Conservation (phyloP, 148 eudicot species). For the Fagopyrum homotropicum region DNA sequence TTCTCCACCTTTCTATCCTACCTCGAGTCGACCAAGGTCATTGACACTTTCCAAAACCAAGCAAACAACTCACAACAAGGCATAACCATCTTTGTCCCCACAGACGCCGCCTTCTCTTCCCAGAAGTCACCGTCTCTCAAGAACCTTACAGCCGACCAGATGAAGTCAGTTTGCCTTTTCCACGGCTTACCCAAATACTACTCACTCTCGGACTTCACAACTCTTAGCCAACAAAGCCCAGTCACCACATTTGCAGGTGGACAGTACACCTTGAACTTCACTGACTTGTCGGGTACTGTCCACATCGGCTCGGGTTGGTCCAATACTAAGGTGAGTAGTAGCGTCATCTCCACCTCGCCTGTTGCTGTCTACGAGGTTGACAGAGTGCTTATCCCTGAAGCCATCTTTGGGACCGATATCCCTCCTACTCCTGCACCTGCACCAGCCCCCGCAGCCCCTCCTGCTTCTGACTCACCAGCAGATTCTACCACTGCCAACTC, state of each 20-base stretch:
- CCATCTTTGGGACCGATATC: constrained; percentile 80
- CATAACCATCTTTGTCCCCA: constrained; percentile 73
- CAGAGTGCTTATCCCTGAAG: constrained; percentile 74
- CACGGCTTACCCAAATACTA: constrained; percentile 82
- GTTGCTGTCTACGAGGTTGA: constrained; percentile 68
- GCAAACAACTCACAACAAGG: constrained; percentile 89
- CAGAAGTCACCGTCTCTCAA: constrained; percentile 56
- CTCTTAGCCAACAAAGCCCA: constrained; percentile 51
- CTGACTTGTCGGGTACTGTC: constrained; percentile 54
- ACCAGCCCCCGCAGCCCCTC: constrained; percentile 50
- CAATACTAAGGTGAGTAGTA: constrained; percentile 56
- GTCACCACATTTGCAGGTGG: constrained; percentile 67
- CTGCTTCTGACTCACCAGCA: constrained; percentile 43
- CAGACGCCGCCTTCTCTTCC: constrained; percentile 52
- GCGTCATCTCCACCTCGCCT: constrained; percentile 59
- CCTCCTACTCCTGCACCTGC: constrained; percentile 92
- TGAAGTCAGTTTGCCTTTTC: constrained; percentile 72
- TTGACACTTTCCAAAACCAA: constrained; percentile 75
- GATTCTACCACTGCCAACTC: constrained; percentile 23
- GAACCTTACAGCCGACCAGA: constrained; percentile 72
- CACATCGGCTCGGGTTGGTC: constrained; percentile 65
- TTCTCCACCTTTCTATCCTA: constrained; percentile 60
- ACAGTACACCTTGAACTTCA: constrained; percentile 51
- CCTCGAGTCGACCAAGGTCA: constrained; percentile 58
- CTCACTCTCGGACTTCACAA: constrained; percentile 62